phyloP scores from a whole-genome alignment of 106 monocot genomes.

The Dendrobium huoshanense region DNA sequence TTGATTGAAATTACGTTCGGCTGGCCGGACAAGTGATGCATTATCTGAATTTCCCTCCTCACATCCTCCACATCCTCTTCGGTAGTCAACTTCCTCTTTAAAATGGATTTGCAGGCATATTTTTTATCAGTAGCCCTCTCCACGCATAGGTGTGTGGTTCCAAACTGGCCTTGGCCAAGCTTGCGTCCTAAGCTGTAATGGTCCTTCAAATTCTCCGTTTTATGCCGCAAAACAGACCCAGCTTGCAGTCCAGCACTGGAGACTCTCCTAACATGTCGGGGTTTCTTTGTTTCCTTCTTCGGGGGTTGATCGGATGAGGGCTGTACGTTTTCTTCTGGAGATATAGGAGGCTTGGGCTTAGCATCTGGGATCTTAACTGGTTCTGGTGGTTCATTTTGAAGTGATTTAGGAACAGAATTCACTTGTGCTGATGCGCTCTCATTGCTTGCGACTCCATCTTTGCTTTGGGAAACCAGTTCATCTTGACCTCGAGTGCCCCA shows the following conservation, averaged over 20 bases:
- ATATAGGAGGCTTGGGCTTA: not conserved
- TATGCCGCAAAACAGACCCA: slow-evolving; percentile 16
- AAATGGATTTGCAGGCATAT: slow-evolving; percentile 34
- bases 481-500: slow-evolving; percentile 8
- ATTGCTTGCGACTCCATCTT: not conserved
- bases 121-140: slow-evolving; percentile 31
- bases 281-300: not conserved
- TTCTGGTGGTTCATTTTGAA: slow-evolving; percentile 20
- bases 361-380: slow-evolving; percentile 19
- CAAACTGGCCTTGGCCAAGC: slow-evolving; percentile 37
- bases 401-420: not conserved
- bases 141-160: slow-evolving; percentile 32
- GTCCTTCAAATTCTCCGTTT: slow-evolving; percentile 32
- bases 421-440: not conserved
- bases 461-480: not conserved
- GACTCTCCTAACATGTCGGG: slow-evolving; percentile 9
- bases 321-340: not conserved
- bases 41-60: slow-evolving; percentile 37
- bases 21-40: slow-evolving; percentile 34
- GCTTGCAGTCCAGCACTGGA: slow-evolving; percentile 13
- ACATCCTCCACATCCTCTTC: slow-evolving; percentile 43
- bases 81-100: slow-evolving; percentile 28
- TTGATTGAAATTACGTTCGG: slow-evolving; percentile 31
- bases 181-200: slow-evolving; percentile 29
- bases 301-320: not conserved